Base-by-base conservation (phyloP, 2,329 filamentous ascomycete genomes). In the Claviceps humidiphila region DNA sequence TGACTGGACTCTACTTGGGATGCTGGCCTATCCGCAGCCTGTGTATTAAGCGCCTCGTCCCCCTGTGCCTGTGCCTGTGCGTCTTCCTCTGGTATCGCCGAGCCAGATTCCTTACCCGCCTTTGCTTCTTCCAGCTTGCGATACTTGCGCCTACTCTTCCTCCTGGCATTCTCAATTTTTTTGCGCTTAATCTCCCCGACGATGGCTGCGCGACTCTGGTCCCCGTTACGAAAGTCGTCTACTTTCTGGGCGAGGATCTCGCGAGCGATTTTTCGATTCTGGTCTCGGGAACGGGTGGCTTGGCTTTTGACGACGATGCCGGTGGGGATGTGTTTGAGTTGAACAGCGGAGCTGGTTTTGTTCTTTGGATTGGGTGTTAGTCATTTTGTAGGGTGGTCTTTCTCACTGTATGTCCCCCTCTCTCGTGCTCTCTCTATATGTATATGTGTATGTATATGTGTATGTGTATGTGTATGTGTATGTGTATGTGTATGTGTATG, bases 271-370 rank as follows among this genome's bases (percentile, higher is more conserved):
- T 86, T 90, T 57, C 90, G 81, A 66, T 98, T 98, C 68, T 95
- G 87, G 53, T 79, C 79, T 17, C 89, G 81, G 1, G 87, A 94
- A 47, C 93, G 83, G 8, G 93, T 97, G 20, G 85, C 89, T 69
- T 98, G 93, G 52, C 82, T 91, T 71, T 98, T 98, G 57, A 98
- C 80, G 14, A 97, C 90, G 51, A 96, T 81, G 55, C 91, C 91
- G 0, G 90, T 95, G 5, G 91, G 89, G 16, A 86, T 71, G 67
- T 98, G 93, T 59, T 85, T 93, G 39, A 98, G 75, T 66, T 98
- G 93, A 2, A 96, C 91, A 40, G 91, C 91, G 0, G 88, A 96
- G 58, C 84, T 89, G 26, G 93, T 98, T 80, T 98, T 98, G 71
- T 98, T 98, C 85, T 84, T 14, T 38, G 16, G 14, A 6, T 17